Evolutionary conservation across 805 yeast species (phyloP), one percentile per base, ranked within the genome.

Genomic region (Cyberlindnera mississippiensis): DNA sequence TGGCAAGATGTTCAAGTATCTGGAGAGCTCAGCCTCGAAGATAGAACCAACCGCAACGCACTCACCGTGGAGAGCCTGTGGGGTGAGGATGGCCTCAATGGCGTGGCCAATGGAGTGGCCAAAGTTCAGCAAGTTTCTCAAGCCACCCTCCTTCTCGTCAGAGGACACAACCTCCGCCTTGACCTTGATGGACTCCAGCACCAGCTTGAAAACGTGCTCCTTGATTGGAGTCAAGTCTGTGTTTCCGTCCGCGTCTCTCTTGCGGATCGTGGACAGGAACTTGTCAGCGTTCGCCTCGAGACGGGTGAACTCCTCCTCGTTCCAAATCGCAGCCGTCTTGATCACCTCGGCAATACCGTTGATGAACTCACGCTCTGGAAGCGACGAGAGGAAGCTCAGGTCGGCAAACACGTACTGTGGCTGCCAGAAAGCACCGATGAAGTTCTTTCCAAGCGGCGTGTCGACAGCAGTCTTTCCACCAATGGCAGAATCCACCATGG

Each of bases 391-490:
- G 69, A 93, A 91, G 28, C 82, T 75, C 41, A 90, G 80, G 64
- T 93, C 99, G 22, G 85, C 93, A 61, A 89, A 80, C 47, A 93
- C 86, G 54, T 84, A 82, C 52, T 75, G 69, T 9, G 99, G 98
- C 68, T 93, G 99, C 89, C 96, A 93, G 64, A 93, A 93, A 0
- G 98, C 93, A 49, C 99, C 99, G 48, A 93, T 75, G 52, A 93
- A 83, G 69, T 93, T 93, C 71, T 93, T 93, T 35, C 99, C 99
- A 49, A 84, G 64, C 2, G 97, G 96, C 12, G 97, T 90, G 61
- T 93, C 99, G 44, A 93, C 90, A 31, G 99, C 99, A 33, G 99
- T 93, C 63, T 93, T 93, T 32, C 99, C 99, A 45, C 99, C 99
- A 53, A 93, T 88, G 4, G 97, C 87, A 10, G 97, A 89, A 63